Percentiles rank a stretch among this genome's conserved stretches.
Conservation (phyloP, 345 rosid species). For the Eucalyptus pumila region DNA sequence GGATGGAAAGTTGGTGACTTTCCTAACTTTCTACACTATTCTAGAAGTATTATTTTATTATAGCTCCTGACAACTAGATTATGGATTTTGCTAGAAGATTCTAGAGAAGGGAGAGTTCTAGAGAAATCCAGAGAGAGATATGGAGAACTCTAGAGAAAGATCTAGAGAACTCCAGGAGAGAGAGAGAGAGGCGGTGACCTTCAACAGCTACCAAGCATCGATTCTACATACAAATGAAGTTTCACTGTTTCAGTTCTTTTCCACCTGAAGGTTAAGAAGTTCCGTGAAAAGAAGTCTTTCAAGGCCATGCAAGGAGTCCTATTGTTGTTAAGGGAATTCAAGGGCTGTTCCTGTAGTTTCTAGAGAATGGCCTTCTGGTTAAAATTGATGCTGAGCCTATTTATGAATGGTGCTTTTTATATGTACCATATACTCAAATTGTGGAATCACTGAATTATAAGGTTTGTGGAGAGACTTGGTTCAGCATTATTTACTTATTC, state of each 20-base stretch:
- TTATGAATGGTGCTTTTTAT: neutral
- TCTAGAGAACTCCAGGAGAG: too few species aligned
- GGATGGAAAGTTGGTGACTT: too few species aligned
- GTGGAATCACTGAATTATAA: neutral
- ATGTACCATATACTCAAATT: neutral
- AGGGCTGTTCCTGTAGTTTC: neutral
- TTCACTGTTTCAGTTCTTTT: constrained; percentile 32
- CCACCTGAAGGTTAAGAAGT: constrained; percentile 26
- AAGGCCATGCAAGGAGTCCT: constrained; percentile 5
- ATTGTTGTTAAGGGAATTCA: neutral
- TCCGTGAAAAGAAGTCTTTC: constrained; percentile 53
- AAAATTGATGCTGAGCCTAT: neutral
- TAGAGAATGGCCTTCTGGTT: neutral
- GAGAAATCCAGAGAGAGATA: too few species aligned
- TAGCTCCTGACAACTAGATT: too few species aligned
- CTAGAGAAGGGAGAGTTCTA: too few species aligned
- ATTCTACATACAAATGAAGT: constrained; percentile 36
- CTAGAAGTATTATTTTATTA: too few species aligned
- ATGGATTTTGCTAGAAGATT: too few species aligned
- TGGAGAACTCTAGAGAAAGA: too few species aligned
- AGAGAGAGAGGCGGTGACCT: too few species aligned
- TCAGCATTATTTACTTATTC: neutral
- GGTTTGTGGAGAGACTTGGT: neutral
- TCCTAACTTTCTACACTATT: too few species aligned
- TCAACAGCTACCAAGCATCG: constrained; percentile 26